Percentiles rank a stretch among this genome's conserved stretches.
phyloP scores from a whole-genome alignment of 176 grass and related monocot species.

The Cenchrus fungigraminus region DNA sequence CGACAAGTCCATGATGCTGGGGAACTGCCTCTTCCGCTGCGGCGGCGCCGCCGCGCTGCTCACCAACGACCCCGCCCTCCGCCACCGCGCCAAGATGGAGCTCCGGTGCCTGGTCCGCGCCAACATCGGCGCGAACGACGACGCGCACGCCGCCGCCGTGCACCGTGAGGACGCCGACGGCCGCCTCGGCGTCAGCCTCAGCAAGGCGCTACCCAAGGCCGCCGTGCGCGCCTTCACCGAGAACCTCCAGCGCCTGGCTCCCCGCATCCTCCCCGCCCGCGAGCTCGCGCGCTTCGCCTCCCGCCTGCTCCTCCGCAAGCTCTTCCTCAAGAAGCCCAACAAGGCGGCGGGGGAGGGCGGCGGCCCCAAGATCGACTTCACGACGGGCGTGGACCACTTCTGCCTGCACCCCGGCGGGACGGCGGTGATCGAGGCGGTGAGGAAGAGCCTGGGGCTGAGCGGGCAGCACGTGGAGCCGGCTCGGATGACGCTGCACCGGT shows the following conservation, averaged over 20 bases:
- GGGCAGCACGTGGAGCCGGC: slow-evolving; percentile 77
- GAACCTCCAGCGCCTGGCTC: slow-evolving; percentile 69
- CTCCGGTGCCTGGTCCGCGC: slow-evolving; percentile 68
- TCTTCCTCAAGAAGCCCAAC: slow-evolving; percentile 18
- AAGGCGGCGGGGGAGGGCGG: not conserved
- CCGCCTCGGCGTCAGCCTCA: slow-evolving; percentile 76
- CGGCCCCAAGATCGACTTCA: slow-evolving; percentile 72
- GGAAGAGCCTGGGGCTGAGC: slow-evolving; percentile 52
- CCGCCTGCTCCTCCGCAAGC: slow-evolving; percentile 52
- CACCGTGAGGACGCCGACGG: slow-evolving; percentile 79
- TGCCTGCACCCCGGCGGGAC: slow-evolving; percentile 89
- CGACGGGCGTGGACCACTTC: slow-evolving; percentile 84
- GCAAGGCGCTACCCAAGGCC: slow-evolving; percentile 84
- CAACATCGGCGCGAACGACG: slow-evolving; percentile 60
- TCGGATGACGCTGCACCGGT: slow-evolving; percentile 87
- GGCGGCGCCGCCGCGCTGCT: slow-evolving; percentile 75
- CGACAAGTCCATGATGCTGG: slow-evolving; percentile 98
- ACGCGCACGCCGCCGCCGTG: slow-evolving; percentile 65
- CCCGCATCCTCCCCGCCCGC: slow-evolving; percentile 60
- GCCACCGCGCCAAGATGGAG: slow-evolving; percentile 68
- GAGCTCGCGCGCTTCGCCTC: slow-evolving; percentile 54
- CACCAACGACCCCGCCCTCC: slow-evolving; percentile 72
- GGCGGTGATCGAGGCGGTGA: slow-evolving; percentile 78
- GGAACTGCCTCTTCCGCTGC: slow-evolving; percentile 93
- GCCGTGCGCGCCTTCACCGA: slow-evolving; percentile 80